Base-by-base conservation (phyloP, 2,329 filamentous ascomycete species). In the Monosporascus cannonballus region DNA sequence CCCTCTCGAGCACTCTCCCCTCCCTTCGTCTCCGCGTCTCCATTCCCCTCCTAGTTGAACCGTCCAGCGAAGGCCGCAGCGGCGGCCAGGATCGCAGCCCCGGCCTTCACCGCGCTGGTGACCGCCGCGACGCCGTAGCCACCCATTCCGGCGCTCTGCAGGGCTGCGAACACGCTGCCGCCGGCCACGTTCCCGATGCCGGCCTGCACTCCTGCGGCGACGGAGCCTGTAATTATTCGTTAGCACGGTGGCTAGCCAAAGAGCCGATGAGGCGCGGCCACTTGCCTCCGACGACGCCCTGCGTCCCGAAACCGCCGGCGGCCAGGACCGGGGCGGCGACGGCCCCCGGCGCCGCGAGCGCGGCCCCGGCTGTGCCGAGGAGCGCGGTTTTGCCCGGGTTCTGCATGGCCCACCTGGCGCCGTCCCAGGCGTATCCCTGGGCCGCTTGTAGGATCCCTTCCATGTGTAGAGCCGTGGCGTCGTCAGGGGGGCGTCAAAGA, bases 41-140 rank as follows among this genome's bases (percentile, higher is more conserved):
- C 41, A 9, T 44, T 6, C 18, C 24, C 41, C 27, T 30, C 27
- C 27, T 11, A 7, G 4, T 11, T 4, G 2, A 3, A 2, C 15
- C 42, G 3, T 46, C 17, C 6, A 14, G 5, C 42, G 20, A 18
- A 1, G 20, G 42, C 42, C 5, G 24, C 24, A 5, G 1, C 15
- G 1, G 15, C 11, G 14, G 24, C 24, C 24, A 46, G 6, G 3
- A 41, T 27, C 11, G 38, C 54, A 39, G 58, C 61, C 6, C 49
- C 34, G 9, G 42, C 56, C 44, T 59, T 58, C 3, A 61, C 52
- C 9, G 42, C 53, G 1, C 48, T 49, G 7, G 52, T 54, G 14
- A 64, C 58, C 7, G 51, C 49, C 3, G 63, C 58, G 7, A 54
- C 56, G 4, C 63, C 63, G 48, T 64, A 64, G 11, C 61, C 62